These are phyloP conservation scores for Cutaneotrichosporon sp. DNA, from an alignment of 1,284 basidiomycete species.

Conservation along the genomic window DNA sequence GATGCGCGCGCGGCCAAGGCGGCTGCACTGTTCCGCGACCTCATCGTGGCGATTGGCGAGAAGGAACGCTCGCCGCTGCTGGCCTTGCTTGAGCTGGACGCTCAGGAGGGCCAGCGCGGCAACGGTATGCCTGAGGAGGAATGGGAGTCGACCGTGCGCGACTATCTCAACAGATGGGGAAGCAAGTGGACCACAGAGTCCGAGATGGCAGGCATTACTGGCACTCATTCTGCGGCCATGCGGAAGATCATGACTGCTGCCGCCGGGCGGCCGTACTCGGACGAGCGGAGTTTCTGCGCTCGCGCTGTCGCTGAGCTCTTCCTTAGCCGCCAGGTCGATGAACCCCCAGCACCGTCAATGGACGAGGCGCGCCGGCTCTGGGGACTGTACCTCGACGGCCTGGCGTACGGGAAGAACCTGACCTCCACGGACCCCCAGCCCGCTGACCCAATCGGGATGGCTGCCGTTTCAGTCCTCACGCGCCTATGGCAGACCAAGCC, in stretches of 20 bases:
- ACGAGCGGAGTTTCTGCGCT: slow-evolving; percentile 23
- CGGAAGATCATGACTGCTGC: slow-evolving; percentile 6
- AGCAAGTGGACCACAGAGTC: slow-evolving; percentile 29
- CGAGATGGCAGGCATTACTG: slow-evolving; percentile 31
- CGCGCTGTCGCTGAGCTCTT: slow-evolving; percentile 26
- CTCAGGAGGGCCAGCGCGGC: neutral
- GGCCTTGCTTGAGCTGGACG: slow-evolving; percentile 29
- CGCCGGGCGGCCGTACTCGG: slow-evolving; percentile 16
- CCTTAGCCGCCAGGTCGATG: slow-evolving; percentile 13
- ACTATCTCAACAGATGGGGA: slow-evolving; percentile 38
- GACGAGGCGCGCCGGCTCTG: slow-evolving; percentile 23
- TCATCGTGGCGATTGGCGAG: slow-evolving; percentile 21
- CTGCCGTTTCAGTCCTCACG: slow-evolving; percentile 27
- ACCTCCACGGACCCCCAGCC: slow-evolving; percentile 39
- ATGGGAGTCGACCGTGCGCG: slow-evolving; percentile 22
- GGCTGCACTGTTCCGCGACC: slow-evolving; percentile 11
- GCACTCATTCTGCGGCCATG: slow-evolving; percentile 10
- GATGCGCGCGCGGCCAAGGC: slow-evolving; percentile 2
- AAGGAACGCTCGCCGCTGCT: slow-evolving; percentile 36
- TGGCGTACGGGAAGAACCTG: slow-evolving; percentile 31
- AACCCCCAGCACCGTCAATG: slow-evolving; percentile 10
- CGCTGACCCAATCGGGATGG: slow-evolving; percentile 32
- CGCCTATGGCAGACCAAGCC: slow-evolving; percentile 15
- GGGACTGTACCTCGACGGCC: slow-evolving; percentile 30
- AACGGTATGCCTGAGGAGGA: slow-evolving; percentile 13